Evolutionary conservation across 768 basidiomycete species (phyloP), one percentile per base, ranked within the genome.

Genomic region (Boletus huronensis): DNA sequence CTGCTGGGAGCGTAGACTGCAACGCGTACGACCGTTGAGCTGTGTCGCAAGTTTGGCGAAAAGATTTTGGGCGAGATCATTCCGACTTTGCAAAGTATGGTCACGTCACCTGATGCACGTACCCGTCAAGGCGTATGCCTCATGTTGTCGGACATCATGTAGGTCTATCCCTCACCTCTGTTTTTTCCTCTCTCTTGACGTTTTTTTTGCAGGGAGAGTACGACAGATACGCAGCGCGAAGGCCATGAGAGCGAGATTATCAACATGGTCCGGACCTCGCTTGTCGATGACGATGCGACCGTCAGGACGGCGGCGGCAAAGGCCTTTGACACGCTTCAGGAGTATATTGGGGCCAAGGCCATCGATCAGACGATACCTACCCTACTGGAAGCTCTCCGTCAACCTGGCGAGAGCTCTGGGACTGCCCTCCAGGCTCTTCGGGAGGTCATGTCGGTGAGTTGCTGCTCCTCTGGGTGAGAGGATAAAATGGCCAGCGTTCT

Each of bases 301-400:
- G 96, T 98, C 19, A 85, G 96, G 39, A 74, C 88, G 4, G 95
- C 96, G 0, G 96, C 95, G 6, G 96, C 95, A 0, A 87, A 78
- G 60, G 84, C 87, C 0, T 88, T 99, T 71, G 97, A 98, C 67
- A 82, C 84, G 5, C 79, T 98, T n/a, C 96, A 98, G 74, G 91
- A 95, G 58, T 81, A 88, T 62, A 80, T 98, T 38, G 97, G 96
- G 7, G 79, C 84, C 29, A 90, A 87, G 66, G 94, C 95, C 6
- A 95, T 98, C 58, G 96, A 98, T 65, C 84, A 95, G 72, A 98
- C 93, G 0, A 98, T 98, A 54, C 96, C 97, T 0, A 98, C 96
- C 0, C 71, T 98, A 0, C 70, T 99, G 50, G 93, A 94, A 63
- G 96, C 96, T 2, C 85, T 98, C 34, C 86, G 92, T 17, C 90